A percentile compares a stretch with the other conserved stretches of the same genome.
phyloP scores from a whole-genome alignment of 2,329 filamentous ascomycete species.

The Lachnellula subtilissima region DNA sequence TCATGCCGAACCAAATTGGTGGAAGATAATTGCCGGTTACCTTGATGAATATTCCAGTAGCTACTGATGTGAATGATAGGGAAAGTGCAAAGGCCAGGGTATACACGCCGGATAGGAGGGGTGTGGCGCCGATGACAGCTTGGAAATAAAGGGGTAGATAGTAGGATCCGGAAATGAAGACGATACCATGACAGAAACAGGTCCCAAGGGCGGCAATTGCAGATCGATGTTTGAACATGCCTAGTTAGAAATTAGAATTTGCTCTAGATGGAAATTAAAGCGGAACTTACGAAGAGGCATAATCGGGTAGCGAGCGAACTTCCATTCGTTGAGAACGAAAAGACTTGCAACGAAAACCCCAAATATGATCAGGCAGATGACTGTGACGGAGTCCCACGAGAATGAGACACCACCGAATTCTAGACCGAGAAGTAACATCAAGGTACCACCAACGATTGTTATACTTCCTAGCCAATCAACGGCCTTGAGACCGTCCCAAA shows the following conservation, averaged over 20 bases:
- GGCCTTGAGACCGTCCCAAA: slow-evolving; percentile 56
- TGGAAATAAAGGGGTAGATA: slow-evolving; percentile 66
- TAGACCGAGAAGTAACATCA: slow-evolving; percentile 83
- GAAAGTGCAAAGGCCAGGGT: slow-evolving; percentile 64
- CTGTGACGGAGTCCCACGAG: slow-evolving; percentile 44
- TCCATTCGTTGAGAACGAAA: slow-evolving; percentile 70
- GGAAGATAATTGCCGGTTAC: slow-evolving; percentile 61
- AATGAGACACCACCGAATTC: slow-evolving; percentile 74
- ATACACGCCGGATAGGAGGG: slow-evolving; percentile 71
- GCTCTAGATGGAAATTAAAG: not conserved
- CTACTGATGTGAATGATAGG: slow-evolving; percentile 57
- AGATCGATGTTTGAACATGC: slow-evolving; percentile 62
- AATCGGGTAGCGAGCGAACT: slow-evolving; percentile 69
- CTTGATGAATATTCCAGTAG: slow-evolving; percentile 51
- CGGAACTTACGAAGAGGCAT: slow-evolving; percentile 55
- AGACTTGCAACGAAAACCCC: slow-evolving; percentile 49
- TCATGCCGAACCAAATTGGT: slow-evolving; percentile 53
- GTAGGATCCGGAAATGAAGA: slow-evolving; percentile 23
- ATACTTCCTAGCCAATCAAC: slow-evolving; percentile 58
- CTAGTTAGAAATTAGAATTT: slow-evolving; percentile 63
- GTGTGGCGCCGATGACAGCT: slow-evolving; percentile 35
- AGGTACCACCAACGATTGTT: slow-evolving; percentile 62
- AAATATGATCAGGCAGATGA: slow-evolving; percentile 51
- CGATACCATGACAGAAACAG: slow-evolving; percentile 68
- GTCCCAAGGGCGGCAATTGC: slow-evolving; percentile 63